Conservation (phyloP, 192 early-diverging fungal species). For the Dispira parvispora region DNA sequence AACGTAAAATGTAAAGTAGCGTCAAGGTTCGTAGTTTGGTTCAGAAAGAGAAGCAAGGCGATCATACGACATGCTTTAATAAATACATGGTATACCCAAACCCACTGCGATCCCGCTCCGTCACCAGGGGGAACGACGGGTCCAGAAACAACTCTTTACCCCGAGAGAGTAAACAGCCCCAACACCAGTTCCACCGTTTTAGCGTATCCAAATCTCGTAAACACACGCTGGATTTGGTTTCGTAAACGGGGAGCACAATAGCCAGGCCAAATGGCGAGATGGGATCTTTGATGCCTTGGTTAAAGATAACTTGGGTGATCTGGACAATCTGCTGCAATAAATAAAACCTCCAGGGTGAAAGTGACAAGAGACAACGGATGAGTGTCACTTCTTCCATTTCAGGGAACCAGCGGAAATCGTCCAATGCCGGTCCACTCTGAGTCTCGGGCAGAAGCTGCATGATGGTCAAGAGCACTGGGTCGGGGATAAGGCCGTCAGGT, state of each 20-base stretch:
- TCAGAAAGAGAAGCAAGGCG: too few relatives aligned
- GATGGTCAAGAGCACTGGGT: background rate
- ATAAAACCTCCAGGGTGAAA: slow-evolving; percentile 9
- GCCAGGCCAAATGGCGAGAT: slow-evolving; percentile 6
- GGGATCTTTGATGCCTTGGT: slow-evolving; percentile 4
- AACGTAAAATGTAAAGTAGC: too few relatives aligned
- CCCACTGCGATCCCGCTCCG: slow-evolving; percentile 7
- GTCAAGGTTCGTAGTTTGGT: too few relatives aligned
- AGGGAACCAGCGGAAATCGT: background rate
- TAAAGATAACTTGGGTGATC: background rate
- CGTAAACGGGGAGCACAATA: slow-evolving; percentile 6
- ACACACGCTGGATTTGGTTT: slow-evolving; percentile 3
- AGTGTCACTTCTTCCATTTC: background rate
- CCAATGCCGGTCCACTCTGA: background rate
- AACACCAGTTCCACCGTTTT: slow-evolving; percentile 9
- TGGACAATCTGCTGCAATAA: slow-evolving; percentile 2
- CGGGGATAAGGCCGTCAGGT: slow-evolving; percentile 10
- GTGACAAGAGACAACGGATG: slow-evolving; percentile 6
- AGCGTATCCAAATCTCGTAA: background rate
- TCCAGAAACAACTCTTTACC: slow-evolving; percentile 4
- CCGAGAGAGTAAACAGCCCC: slow-evolving; percentile 8
- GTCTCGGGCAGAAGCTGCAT: slow-evolving; percentile 3
- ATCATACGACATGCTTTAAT: background rate
- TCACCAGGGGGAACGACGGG: background rate
- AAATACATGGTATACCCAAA: slow-evolving; percentile 12